Evolutionary conservation across 2,329 filamentous ascomycete genomes (phyloP).

Genomic region (Cordyceps pruinosa): DNA sequence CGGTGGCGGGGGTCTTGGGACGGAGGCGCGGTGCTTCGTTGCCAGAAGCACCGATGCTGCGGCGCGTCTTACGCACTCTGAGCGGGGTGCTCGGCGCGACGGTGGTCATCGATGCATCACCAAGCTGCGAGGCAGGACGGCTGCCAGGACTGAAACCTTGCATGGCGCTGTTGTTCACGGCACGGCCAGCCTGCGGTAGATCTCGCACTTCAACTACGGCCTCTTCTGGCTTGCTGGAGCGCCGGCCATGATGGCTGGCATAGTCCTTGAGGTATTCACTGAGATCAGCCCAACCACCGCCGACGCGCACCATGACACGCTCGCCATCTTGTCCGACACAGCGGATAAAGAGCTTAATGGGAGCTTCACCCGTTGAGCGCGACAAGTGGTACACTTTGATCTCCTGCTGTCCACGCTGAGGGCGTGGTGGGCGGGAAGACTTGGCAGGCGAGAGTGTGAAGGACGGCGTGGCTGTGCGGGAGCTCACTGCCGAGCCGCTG

Average conservation of each 20-base stretch:
- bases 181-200: constrained; percentile 23
- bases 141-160: constrained; percentile 36
- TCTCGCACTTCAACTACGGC: constrained; percentile 55
- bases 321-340: constrained; percentile 85
- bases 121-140: constrained; percentile 30
- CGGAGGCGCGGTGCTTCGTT: constrained; percentile 26
- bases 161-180: constrained; percentile 21
- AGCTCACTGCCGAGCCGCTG: constrained; percentile 45
- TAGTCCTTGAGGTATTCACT: constrained; percentile 94
- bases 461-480: constrained; percentile 54
- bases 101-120: constrained; percentile 24
- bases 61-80: constrained; percentile 48
- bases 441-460: constrained; percentile 63
- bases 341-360: constrained; percentile 91
- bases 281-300: constrained; percentile 95
- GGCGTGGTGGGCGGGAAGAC: constrained; percentile 40
- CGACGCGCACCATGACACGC: constrained; percentile 95
- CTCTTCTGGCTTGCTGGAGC: constrained; percentile 40
- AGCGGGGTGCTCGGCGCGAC: constrained; percentile 40
- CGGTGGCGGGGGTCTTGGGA: constrained; percentile 38
- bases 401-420: constrained; percentile 54
- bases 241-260: constrained; percentile 82
- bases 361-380: constrained; percentile 72
- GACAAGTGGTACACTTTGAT: constrained; percentile 92
- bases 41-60: constrained; percentile 32